Conservation (phyloP, 495 filamentous ascomycete genomes). For the Talaromyces stipitatus region DNA sequence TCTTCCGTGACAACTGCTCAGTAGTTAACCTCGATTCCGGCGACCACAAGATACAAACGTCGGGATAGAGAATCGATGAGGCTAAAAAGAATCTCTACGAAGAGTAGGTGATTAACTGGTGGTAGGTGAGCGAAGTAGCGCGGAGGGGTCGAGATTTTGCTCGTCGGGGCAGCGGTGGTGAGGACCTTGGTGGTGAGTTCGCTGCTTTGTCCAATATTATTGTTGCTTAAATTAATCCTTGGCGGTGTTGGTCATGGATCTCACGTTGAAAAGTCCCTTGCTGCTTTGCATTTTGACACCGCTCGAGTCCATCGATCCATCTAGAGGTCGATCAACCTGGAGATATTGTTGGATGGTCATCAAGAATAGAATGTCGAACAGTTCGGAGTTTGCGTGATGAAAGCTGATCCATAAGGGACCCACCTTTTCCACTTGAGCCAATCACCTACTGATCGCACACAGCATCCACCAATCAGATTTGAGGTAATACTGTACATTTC, state of each 20-base stretch:
- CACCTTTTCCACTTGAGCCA: not conserved
- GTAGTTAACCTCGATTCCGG: not conserved
- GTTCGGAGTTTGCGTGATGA: not conserved
- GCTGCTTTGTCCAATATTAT: not conserved
- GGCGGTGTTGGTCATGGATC: not conserved
- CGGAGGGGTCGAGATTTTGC: not conserved
- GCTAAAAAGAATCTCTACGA: not conserved
- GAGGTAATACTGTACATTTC: not conserved
- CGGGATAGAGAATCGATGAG: not conserved
- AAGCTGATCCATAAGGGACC: not conserved
- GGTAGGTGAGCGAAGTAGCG: not conserved
- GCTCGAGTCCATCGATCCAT: not conserved
- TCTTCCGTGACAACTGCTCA: not conserved
- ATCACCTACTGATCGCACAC: not conserved
- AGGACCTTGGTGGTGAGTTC: constrained; percentile 2
- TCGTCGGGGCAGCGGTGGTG: not conserved
- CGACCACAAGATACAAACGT: not conserved
- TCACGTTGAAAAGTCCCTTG: not conserved
- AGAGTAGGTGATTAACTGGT: not conserved
- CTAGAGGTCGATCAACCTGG: not conserved
- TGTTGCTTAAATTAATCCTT: not conserved
- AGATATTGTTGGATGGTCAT: not conserved
- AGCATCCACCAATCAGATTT: not conserved
- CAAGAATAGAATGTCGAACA: not conserved
- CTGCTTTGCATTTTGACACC: not conserved